These are phyloP conservation scores for Chenopodium suecicum DNA, from an alignment of 148 eudicot genomes.

Conservation along the genomic window DNA sequence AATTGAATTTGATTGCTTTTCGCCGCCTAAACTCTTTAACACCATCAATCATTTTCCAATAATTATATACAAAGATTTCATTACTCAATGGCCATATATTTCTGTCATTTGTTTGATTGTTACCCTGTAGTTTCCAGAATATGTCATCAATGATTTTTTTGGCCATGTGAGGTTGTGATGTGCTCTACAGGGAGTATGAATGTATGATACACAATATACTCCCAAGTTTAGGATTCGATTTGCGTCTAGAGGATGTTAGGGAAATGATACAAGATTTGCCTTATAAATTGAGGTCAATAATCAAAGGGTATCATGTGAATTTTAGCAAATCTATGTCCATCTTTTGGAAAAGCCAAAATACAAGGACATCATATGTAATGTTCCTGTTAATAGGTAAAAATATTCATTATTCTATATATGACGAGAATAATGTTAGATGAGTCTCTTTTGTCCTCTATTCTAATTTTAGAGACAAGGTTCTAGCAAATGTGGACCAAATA, in stretches of 20 bases:
- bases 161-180: not conserved
- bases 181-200: not conserved
- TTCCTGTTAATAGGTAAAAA: too few relatives aligned
- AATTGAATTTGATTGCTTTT: not conserved
- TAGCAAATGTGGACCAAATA: constrained; percentile 6
- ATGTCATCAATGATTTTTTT: too few relatives aligned
- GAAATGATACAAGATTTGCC: not conserved
- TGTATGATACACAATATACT: too few relatives aligned
- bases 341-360: not conserved
- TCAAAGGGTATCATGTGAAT: not conserved
- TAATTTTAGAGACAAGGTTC: not conserved
- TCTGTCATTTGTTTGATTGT: too few relatives aligned
- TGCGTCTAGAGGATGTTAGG: too few relatives aligned
- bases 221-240: too few relatives aligned
- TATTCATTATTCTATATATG: not conserved
- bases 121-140: not conserved
- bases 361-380: too few relatives aligned
- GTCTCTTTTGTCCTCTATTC: not conserved
- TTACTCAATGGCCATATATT: too few relatives aligned
- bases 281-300: too few relatives aligned
- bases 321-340: not conserved
- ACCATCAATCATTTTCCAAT: not conserved
- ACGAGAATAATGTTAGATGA: not conserved
- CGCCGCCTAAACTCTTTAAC: not conserved
- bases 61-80: too few relatives aligned